phyloP scores from a whole-genome alignment of 2,329 filamentous ascomycete genomes.

The Purpureocillium takamizusanense region DNA sequence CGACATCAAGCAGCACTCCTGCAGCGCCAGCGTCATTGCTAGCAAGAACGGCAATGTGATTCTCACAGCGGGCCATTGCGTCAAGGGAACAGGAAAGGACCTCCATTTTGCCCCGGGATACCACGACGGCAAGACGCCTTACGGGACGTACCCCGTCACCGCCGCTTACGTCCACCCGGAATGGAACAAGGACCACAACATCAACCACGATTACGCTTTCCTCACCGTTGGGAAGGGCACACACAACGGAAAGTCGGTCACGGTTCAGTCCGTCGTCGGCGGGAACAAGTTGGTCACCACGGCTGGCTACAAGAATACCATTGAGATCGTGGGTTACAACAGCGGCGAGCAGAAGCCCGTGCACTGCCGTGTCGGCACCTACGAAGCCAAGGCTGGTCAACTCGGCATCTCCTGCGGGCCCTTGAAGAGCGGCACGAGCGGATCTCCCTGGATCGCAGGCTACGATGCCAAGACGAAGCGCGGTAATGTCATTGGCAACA shows the following conservation, averaged over 20 bases:
- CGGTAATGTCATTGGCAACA: constrained; percentile 6
- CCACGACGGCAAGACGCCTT: constrained; percentile 5
- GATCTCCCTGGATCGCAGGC: constrained; percentile 6
- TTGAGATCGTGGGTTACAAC: constrained; percentile 7
- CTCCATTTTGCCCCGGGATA: constrained; percentile 7
- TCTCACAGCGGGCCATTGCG: constrained; percentile 7
- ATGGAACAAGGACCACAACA: constrained; percentile 4
- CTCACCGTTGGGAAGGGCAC: constrained; percentile 6
- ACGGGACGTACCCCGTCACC: constrained; percentile 6
- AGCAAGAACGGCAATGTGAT: constrained; percentile 6
- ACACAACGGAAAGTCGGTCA: constrained; percentile 4
- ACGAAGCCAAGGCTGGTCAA: constrained; percentile 6
- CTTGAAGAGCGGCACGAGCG: constrained; percentile 6
- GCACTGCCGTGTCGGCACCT: constrained; percentile 5
- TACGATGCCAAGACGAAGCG: constrained; percentile 3
- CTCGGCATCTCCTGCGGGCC: constrained; percentile 7
- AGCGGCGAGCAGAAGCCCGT: constrained; percentile 4
- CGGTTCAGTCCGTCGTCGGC: constrained; percentile 6
- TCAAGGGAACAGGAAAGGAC: constrained; percentile 4
- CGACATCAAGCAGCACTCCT: constrained; percentile 3
- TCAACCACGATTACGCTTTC: constrained; percentile 7
- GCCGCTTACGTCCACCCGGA: constrained; percentile 2
- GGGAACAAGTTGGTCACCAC: constrained; percentile 7
- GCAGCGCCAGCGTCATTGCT: constrained; percentile 7
- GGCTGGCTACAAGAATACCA: constrained; percentile 3